These are phyloP conservation scores for Ordospora colligata DNA, from an alignment of 371 early-diverging fungal species.

Conservation along the genomic window DNA sequence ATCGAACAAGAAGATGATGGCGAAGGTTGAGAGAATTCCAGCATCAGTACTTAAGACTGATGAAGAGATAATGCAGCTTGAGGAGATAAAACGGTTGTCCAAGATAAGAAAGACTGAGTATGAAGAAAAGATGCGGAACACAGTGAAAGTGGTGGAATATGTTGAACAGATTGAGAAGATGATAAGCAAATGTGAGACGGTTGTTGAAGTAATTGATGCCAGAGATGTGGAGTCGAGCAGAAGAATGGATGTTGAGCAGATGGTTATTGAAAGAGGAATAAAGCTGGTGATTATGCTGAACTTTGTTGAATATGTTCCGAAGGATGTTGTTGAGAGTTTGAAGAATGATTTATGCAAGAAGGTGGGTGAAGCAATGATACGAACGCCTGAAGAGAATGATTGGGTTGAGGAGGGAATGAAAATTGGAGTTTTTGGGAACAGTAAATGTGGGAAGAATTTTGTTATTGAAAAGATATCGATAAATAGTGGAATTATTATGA, in stretches of 20 bases:
- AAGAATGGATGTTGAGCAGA: slow-evolving; percentile 5
- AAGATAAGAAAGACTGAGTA: background rate
- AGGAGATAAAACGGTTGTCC: slow-evolving; percentile 2
- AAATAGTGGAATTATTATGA: background rate
- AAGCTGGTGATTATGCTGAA: background rate
- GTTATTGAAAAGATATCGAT: background rate
- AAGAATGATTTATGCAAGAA: background rate
- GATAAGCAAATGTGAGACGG: background rate
- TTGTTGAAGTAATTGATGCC: slow-evolving; percentile 21
- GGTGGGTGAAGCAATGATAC: background rate
- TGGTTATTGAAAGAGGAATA: background rate
- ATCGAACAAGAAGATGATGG: background rate
- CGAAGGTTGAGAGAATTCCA: background rate
- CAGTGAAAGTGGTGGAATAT: background rate
- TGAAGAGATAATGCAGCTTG: background rate
- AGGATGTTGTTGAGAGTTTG: background rate
- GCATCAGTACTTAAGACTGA: background rate
- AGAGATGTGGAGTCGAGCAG: slow-evolving; percentile 24
- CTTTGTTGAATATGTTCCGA: background rate
- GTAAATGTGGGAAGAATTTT: slow-evolving; percentile 16
- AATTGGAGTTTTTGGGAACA: slow-evolving; percentile 28
- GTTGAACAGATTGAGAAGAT: background rate
- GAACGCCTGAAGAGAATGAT: background rate
- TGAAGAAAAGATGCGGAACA: background rate
- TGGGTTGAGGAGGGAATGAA: background rate